phyloP scores from a whole-genome alignment of 75 land plant species.

The Cryptomeria japonica region DNA sequence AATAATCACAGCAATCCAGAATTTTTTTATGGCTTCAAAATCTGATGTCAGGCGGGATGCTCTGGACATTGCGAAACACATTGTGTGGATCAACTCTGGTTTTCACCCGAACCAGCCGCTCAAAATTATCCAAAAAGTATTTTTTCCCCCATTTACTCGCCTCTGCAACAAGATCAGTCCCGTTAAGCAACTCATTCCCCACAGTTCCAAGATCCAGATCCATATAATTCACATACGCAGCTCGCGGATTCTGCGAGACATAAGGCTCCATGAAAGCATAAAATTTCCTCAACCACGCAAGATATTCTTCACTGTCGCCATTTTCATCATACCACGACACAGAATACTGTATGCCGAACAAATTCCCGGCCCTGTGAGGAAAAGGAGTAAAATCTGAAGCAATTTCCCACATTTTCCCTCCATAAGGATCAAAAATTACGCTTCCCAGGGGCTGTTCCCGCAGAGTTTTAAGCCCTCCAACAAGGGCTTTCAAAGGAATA shows the following conservation, averaged over 20 bases:
- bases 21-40: conserved; percentile 31
- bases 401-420: neutral
- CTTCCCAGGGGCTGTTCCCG: neutral
- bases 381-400: neutral
- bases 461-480: conserved; percentile 13
- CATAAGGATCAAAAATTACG: neutral
- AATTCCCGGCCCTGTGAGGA: neutral
- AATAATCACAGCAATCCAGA: too few species aligned
- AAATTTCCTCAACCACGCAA: conserved; percentile 30
- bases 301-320: neutral
- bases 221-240: conserved; percentile 44
- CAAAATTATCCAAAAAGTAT: conserved; percentile 42
- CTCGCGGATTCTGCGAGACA: conserved; percentile 39
- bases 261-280: conserved; percentile 32
- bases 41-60: conserved; percentile 32
- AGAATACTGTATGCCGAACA: neutral
- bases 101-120: conserved; percentile 40
- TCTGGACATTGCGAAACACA: conserved; percentile 57
- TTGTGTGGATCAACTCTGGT: conserved; percentile 44
- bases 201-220: conserved; percentile 34
- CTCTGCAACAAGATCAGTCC: neutral
- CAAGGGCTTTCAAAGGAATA: conserved; percentile 12
- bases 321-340: conserved; percentile 9
- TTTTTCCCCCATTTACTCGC: conserved; percentile 40
- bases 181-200: conserved; percentile 8